Percentiles rank a stretch among this genome's conserved stretches.
Conservation (phyloP, 192 early-diverging fungal genomes). For the Kickxella alabastrina region DNA sequence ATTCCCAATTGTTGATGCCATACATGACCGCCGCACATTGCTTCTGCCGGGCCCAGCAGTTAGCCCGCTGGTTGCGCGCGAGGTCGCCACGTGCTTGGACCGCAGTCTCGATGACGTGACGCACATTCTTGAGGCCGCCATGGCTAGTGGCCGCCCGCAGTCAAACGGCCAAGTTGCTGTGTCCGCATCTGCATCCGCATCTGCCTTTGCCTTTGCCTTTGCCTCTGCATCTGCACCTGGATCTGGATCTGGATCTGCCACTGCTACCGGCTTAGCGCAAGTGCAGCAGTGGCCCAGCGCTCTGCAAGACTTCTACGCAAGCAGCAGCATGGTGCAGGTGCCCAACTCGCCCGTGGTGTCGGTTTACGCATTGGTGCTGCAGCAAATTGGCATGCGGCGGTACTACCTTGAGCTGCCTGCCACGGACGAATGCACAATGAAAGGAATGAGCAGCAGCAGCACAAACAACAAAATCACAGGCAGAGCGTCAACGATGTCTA, state of each 20-base stretch:
- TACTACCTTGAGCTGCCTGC: conserved; percentile 37
- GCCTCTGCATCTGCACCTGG: neutral
- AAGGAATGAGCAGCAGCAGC: conserved; percentile 4
- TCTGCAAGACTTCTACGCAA: conserved; percentile 4
- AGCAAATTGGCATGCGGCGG: conserved; percentile 44
- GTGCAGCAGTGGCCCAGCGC: conserved; percentile 16
- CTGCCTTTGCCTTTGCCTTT: no score
- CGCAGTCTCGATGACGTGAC: conserved; percentile 30
- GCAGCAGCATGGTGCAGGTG: conserved; percentile 20
- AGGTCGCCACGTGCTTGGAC: conserved; percentile 41
- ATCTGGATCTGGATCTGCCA: neutral
- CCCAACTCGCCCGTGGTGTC: conserved; percentile 51
- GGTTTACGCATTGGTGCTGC: conserved; percentile 46
- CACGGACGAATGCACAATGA: conserved; percentile 1
- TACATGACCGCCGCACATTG: conserved; percentile 25
- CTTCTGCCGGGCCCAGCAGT: conserved; percentile 25
- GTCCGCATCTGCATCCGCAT: neutral
- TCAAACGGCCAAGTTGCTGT: neutral
- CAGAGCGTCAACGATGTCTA: conserved; percentile 9
- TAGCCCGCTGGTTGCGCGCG: conserved; percentile 21
- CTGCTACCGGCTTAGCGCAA: neutral
- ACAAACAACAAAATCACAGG: neutral
- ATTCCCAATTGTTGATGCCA: conserved; percentile 1
- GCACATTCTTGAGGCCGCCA: conserved; percentile 20
- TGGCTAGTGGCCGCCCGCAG: conserved; percentile 16